phyloP scores from a whole-genome alignment of 768 basidiomycete genomes.

The Pleurotus pulmonarius region DNA sequence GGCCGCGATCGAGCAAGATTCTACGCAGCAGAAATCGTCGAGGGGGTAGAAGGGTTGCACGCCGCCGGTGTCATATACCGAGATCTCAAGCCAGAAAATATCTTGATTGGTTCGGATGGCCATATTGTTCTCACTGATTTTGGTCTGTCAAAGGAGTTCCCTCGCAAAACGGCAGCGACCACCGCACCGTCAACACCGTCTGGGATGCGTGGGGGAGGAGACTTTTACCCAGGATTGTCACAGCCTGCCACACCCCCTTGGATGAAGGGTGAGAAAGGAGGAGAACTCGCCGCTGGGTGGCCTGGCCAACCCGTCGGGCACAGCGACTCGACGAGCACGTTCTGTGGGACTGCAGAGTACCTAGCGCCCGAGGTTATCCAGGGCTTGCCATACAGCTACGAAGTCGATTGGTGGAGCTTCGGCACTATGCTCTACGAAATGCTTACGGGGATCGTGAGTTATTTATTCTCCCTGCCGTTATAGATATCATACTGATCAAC shows the following conservation, averaged over 20 bases:
- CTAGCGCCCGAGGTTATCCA: conserved; percentile 96
- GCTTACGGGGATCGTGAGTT: conserved; percentile 88
- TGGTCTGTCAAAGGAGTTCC: conserved; percentile 90
- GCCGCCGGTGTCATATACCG: conserved; percentile 95
- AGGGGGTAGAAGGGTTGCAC: conserved; percentile 94
- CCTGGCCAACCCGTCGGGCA: conserved; percentile 44
- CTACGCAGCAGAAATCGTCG: conserved; percentile 96
- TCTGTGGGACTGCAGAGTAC: conserved; percentile 96
- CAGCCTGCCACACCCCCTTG: conserved; percentile 61
- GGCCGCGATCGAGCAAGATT: conserved; percentile 94
- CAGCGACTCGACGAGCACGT: conserved; percentile 75
- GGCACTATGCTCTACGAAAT: conserved; percentile 98
- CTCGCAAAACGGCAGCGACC: conserved; percentile 41
- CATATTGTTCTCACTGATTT: conserved; percentile 98
- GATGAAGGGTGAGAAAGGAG: conserved; percentile 65
- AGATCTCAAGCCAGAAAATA: conserved; percentile 95
- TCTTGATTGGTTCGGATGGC: conserved; percentile 90
- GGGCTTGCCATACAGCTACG: conserved; percentile 84
- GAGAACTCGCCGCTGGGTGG: conserved; percentile 55
- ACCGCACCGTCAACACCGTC: conserved; percentile 60
- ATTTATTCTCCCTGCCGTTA: conserved; percentile 9
- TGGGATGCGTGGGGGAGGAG: conserved; percentile 35
- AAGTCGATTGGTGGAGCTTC: conserved; percentile 98
- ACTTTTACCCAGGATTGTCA: conserved; percentile 49
- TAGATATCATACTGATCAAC: not conserved